Conservation (phyloP, 371 early-diverging fungal genomes). For the Syncephalastrum contaminatum region DNA sequence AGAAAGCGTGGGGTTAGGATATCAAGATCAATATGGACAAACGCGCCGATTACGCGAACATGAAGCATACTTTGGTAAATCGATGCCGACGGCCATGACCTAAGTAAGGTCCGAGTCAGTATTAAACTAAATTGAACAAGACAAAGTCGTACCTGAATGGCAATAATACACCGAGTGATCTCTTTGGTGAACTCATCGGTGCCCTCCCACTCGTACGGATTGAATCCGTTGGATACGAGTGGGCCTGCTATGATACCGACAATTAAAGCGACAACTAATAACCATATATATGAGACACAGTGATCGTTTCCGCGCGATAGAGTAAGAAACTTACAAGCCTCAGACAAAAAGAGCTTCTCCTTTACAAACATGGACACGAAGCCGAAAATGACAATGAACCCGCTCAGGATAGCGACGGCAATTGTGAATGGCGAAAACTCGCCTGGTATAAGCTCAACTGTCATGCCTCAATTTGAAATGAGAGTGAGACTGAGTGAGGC, state of each 20-base stretch:
- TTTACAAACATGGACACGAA: slow-evolving; percentile 90
- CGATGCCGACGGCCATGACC: slow-evolving; percentile 89
- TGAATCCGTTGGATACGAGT: slow-evolving; percentile 58
- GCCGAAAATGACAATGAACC: slow-evolving; percentile 87
- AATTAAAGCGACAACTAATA: slow-evolving; percentile 77
- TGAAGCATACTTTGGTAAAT: slow-evolving; percentile 67
- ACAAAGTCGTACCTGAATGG: slow-evolving; percentile 60
- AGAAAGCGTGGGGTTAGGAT: not conserved
- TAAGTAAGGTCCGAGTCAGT: slow-evolving; percentile 17
- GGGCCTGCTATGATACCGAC: slow-evolving; percentile 93
- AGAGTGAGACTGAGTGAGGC: not conserved
- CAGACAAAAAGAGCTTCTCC: slow-evolving; percentile 88
- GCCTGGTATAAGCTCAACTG: slow-evolving; percentile 45
- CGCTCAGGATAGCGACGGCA: slow-evolving; percentile 64
- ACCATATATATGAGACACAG: slow-evolving; percentile 1
- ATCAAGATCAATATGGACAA: not conserved
- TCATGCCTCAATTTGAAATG: slow-evolving; percentile 15
- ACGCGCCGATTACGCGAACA: slow-evolving; percentile 1
- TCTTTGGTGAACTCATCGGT: slow-evolving; percentile 63
- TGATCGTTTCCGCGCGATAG: not conserved
- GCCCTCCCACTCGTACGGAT: slow-evolving; percentile 57
- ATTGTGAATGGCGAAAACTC: slow-evolving; percentile 48
- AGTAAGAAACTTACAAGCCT: slow-evolving; percentile 64
- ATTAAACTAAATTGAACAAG: not conserved
- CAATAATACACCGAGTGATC: slow-evolving; percentile 77